Percentiles rank a stretch among this genome's conserved stretches.
These are phyloP conservation scores for Tephrocybe sp. DNA, from an alignment of 768 basidiomycete species.

Conservation along the genomic window DNA sequence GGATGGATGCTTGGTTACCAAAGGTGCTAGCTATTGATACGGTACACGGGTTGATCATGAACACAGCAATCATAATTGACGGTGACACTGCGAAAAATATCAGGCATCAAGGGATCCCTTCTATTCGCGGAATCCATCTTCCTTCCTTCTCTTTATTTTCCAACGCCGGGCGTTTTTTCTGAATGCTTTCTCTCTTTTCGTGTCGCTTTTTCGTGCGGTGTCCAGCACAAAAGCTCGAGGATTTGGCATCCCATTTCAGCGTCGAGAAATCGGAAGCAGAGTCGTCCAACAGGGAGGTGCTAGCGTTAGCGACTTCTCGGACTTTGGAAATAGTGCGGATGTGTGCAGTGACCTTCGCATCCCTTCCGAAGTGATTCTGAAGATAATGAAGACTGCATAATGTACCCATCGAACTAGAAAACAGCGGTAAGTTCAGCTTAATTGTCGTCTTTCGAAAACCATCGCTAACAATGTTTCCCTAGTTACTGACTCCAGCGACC, in stretches of 20 bases:
- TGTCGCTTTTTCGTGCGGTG: constrained; percentile 15
- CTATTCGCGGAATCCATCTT: constrained; percentile 11
- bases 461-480: neutral
- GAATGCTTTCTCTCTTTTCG: constrained; percentile 20
- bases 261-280: constrained; percentile 10
- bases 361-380: neutral
- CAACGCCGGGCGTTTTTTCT: constrained; percentile 29
- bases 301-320: constrained; percentile 28
- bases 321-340: constrained; percentile 37
- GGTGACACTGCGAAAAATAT: too few relatives aligned
- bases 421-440: constrained; percentile 32
- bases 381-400: constrained; percentile 28
- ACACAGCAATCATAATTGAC: too few relatives aligned
- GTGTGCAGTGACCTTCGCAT: constrained; percentile 25
- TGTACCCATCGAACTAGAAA: constrained; percentile 34
- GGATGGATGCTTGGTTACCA: too few relatives aligned
- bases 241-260: constrained; percentile 18
- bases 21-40: neutral
- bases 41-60: neutral
- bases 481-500: constrained; percentile 75
- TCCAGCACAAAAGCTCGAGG: constrained; percentile 12
- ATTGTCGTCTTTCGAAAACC: neutral
- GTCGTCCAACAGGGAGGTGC: constrained; percentile 23
- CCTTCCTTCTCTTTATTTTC: constrained; percentile 15
- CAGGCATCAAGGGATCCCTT: neutral